Base-by-base conservation (phyloP, 257 asterid species). In the Plectranthus barbatus region DNA sequence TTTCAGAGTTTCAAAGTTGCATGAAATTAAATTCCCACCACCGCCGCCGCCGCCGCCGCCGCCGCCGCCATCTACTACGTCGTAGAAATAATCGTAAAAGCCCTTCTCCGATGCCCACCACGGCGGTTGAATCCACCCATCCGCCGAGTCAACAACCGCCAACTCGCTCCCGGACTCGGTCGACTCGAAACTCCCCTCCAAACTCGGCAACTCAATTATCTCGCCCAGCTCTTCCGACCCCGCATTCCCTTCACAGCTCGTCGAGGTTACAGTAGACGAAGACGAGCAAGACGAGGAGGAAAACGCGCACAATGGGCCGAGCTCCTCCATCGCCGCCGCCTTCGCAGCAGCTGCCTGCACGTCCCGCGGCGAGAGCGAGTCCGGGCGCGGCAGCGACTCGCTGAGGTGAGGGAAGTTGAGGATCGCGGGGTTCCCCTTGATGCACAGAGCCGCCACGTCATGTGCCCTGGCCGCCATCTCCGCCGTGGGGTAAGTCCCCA, bases 381-480 rank as follows among this genome's bases (percentile, higher is more conserved):
- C 77, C 6, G 94, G 90, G 3, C 88, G 84, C 10, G 94, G 94
- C 71, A 86, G 69, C 53, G 78, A 77, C 17, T 60, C 76, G 4
- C 77, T 49, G 29, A 86, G 80, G 0, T 80, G 71, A 0, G 94
- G 94, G 58, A 86, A 86, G 56, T 86, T 86, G 67, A 86, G 82
- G 4, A 81, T 59, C 1, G 84, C 80, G 2, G 86, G 69, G 31
- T 62, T 39, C 0, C 85, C 85, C 72, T 86, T 86, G 45, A 86
- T 79, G 42, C 86, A 70, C 24, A 79, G 41, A n/a, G 83, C 88
- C 4, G 94, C 94, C 45, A 83, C 94, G 70, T 86, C 94, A 54
- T 86, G 94, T 2, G 94, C 94, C 24, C 94, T 45, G 19, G 94
- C 94, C 4, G 94, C 94, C 94, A 81, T 83, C 47, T 86, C 94